A percentile compares a stretch with the other conserved stretches of the same genome.
phyloP scores from a whole-genome alignment of 495 filamentous ascomycete genomes.

The Penicillium antarcticum region DNA sequence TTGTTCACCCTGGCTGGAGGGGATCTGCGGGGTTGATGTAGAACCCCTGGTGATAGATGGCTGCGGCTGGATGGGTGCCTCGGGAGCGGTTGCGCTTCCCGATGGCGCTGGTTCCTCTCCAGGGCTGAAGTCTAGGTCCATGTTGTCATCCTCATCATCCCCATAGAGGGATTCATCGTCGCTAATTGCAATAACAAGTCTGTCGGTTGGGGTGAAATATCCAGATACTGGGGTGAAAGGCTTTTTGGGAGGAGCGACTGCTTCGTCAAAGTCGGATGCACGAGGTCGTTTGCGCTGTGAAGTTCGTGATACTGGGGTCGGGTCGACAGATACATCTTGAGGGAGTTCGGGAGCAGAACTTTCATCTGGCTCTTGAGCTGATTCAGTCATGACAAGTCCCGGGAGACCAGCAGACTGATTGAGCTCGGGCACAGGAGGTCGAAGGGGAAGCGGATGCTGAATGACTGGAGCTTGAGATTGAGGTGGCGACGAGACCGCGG shows the following conservation, averaged over 20 bases:
- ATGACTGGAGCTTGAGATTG: constrained; percentile 14
- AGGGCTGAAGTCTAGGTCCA: constrained; percentile 29
- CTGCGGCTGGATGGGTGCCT: constrained; percentile 9
- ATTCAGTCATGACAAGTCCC: constrained; percentile 49
- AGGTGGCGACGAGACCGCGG: neutral
- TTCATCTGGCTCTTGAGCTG: constrained; percentile 6
- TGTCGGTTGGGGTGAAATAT: constrained; percentile 16
- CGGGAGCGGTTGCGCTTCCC: neutral
- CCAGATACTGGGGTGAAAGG: constrained; percentile 49
- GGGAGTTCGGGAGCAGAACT: constrained; percentile 5
- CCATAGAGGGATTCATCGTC: constrained; percentile 55
- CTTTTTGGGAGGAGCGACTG: constrained; percentile 53
- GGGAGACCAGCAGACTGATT: constrained; percentile 40
- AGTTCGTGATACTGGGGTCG: constrained; percentile 24
- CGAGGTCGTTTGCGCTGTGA: constrained; percentile 73
- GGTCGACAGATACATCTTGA: constrained; percentile 16
- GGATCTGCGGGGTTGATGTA: constrained; percentile 36
- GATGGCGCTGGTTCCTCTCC: constrained; percentile 5
- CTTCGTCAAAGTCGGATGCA: constrained; percentile 72
- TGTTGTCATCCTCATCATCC: constrained; percentile 35
- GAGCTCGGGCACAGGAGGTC: constrained; percentile 34
- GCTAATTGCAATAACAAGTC: constrained; percentile 72
- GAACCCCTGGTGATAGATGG: constrained; percentile 15
- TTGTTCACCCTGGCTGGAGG: constrained; percentile 31
- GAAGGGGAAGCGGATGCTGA: constrained; percentile 43